These are phyloP conservation scores for Hypoxylon sp. DNA, from an alignment of 2,329 filamentous ascomycete genomes.

Conservation along the genomic window DNA sequence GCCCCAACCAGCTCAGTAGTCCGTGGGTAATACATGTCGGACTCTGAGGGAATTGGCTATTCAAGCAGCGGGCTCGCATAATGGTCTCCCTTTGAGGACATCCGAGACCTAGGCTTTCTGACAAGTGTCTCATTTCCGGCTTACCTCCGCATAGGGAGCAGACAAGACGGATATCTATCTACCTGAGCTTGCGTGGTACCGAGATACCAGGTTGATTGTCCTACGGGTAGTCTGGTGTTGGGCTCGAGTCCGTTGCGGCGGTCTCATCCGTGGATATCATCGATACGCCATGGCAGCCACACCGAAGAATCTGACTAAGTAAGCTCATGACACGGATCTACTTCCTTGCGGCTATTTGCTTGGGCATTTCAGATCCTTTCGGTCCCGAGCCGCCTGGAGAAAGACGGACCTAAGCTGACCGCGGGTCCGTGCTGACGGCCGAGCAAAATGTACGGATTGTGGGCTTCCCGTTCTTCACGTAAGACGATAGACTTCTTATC, in stretches of 20 bases:
- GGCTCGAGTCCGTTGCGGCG: not conserved
- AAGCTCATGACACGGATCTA: not conserved
- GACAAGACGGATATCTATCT: too few relatives aligned
- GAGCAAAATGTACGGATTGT: not conserved
- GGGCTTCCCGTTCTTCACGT: not conserved
- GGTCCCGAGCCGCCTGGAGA: not conserved
- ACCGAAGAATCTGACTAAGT: not conserved
- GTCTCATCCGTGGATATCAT: not conserved
- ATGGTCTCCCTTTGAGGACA: not conserved
- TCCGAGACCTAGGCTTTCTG: not conserved
- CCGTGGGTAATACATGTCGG: not conserved
- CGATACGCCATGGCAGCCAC: not conserved
- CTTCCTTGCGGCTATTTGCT: not conserved
- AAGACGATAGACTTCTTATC: not conserved
- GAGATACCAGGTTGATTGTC: too few relatives aligned
- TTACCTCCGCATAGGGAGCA: not conserved
- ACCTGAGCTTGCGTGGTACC: too few relatives aligned
- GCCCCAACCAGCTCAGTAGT: not conserved
- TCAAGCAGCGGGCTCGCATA: not conserved
- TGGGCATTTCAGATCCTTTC: not conserved
- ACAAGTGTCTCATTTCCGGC: not conserved
- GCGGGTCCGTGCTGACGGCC: not conserved
- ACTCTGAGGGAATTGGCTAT: not conserved
- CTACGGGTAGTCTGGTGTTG: too few relatives aligned
- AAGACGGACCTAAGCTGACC: not conserved